Evolutionary conservation across 495 filamentous ascomycete species (phyloP).

Genomic region (Filosporella fistucella): DNA sequence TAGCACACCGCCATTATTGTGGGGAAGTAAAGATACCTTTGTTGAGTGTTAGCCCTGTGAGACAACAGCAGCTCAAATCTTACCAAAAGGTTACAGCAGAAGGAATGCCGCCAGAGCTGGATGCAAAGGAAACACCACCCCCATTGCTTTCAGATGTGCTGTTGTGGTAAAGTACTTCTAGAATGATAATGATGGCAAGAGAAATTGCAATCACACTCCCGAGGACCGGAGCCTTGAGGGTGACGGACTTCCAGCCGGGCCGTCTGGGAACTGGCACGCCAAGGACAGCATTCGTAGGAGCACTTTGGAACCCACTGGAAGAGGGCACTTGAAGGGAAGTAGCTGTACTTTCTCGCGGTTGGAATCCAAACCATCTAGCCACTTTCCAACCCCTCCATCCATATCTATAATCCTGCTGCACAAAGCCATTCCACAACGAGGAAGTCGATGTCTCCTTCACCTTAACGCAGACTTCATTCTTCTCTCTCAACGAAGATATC

Average conservation of each 20-base stretch:
- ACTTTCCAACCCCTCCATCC: too few species aligned
- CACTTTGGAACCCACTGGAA: too few species aligned
- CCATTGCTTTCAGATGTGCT: constrained; percentile 15
- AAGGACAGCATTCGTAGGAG: too few species aligned
- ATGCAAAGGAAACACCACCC: constrained; percentile 33
- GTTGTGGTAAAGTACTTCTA: constrained; percentile 26
- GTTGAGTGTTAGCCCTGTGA: neutral
- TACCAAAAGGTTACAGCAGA: neutral
- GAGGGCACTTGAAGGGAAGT: too few species aligned
- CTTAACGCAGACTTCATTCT: too few species aligned
- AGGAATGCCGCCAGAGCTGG: constrained; percentile 23
- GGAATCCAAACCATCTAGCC: too few species aligned
- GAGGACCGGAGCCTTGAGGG: constrained; percentile 29
- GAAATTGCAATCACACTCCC: constrained; percentile 19
- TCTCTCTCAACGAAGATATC: too few species aligned
- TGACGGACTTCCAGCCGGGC: constrained; percentile 30
- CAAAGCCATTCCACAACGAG: too few species aligned
- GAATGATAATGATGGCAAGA: constrained; percentile 23
- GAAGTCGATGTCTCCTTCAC: too few species aligned
- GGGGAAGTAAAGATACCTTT: constrained; percentile 32
- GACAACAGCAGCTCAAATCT: neutral
- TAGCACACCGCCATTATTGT: constrained; percentile 38
- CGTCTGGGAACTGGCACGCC: too few species aligned
- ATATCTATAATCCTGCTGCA: too few species aligned
- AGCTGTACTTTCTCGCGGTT: too few species aligned